These are phyloP conservation scores for Sisymbrium irio DNA, from an alignment of 345 rosid species.

Conservation along the genomic window DNA sequence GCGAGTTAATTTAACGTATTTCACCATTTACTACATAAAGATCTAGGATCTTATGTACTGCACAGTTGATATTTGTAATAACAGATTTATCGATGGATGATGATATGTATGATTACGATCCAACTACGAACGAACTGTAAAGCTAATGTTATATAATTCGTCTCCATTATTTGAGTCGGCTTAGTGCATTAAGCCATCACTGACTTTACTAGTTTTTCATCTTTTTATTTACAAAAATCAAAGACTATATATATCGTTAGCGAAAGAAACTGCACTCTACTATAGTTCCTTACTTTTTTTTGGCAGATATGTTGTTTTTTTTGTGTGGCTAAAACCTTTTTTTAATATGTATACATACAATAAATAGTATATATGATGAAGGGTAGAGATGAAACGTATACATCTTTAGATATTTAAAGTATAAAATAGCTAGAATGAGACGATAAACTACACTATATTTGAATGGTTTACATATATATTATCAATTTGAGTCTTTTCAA, in stretches of 20 bases:
- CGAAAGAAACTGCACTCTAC: too few species aligned
- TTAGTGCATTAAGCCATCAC: background rate
- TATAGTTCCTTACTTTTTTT: too few species aligned
- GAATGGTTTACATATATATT: too few species aligned
- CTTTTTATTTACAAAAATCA: background rate
- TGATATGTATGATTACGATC: background rate
- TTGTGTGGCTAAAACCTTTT: too few species aligned
- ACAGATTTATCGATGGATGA: background rate
- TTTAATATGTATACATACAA: too few species aligned
- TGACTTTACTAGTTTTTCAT: background rate
- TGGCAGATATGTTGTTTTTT: too few species aligned
- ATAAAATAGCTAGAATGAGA: too few species aligned
- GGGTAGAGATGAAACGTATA: too few species aligned
- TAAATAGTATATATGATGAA: too few species aligned
- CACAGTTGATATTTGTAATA: background rate
- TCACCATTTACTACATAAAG: background rate
- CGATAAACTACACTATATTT: too few species aligned
- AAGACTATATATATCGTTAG: background rate
- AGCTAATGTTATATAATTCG: background rate
- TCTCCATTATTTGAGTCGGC: constrained; percentile 10
- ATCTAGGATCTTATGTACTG: background rate
- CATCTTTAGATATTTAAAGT: too few species aligned
- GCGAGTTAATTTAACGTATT: background rate
- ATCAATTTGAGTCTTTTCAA: too few species aligned
- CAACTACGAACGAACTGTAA: constrained; percentile 4